Conservation (phyloP, 768 basidiomycete species). For the Russula compacta region DNA sequence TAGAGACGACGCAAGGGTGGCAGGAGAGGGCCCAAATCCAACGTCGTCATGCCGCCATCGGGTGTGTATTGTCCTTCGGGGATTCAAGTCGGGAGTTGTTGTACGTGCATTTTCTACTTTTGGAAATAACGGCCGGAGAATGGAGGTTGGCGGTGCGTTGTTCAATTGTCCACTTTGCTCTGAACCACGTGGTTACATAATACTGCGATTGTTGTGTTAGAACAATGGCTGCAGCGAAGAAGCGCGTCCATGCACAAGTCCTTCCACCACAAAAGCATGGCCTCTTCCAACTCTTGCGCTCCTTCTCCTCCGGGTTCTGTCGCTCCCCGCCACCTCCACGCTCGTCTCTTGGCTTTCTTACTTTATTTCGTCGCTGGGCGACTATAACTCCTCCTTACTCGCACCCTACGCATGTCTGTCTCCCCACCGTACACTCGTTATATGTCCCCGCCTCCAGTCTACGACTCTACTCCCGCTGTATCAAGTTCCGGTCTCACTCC, state of each 20-base stretch:
- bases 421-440: constrained; percentile 23
- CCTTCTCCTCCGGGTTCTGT: constrained; percentile 8
- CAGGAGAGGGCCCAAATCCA: background rate
- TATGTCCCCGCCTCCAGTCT: constrained; percentile 43
- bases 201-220: background rate
- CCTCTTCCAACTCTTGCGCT: background rate
- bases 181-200: background rate
- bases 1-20: background rate
- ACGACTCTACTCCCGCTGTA: constrained; percentile 35
- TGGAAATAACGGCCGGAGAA: background rate
- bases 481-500: constrained; percentile 46
- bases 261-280: constrained; percentile 13
- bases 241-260: background rate
- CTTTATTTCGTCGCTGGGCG: constrained; percentile 19
- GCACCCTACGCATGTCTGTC: constrained; percentile 22
- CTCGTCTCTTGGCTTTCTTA: background rate
- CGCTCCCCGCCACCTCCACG: constrained; percentile 9
- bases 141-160: background rate
- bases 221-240: constrained; percentile 4
- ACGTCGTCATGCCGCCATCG: background rate
- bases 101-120: background rate
- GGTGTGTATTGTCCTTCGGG: background rate
- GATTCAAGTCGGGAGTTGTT: background rate
- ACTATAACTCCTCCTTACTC: constrained; percentile 3
- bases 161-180: background rate